Percentiles rank a stretch among this genome's conserved stretches.
These are phyloP conservation scores for Ogataea populi-albae DNA, from an alignment of 805 yeast species.

Conservation along the genomic window DNA sequence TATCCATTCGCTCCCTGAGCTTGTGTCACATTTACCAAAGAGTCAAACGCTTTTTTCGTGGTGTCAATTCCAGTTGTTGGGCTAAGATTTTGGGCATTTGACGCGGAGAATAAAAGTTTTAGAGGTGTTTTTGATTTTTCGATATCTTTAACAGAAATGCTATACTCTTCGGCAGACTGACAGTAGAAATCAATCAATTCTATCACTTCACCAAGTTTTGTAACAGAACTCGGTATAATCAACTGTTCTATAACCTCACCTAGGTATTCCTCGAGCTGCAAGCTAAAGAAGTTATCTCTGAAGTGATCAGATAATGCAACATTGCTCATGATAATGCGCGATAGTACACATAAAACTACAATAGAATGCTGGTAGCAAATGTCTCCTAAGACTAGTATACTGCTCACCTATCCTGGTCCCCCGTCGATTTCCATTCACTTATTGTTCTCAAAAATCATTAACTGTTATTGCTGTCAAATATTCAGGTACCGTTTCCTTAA, in stretches of 20 bases:
- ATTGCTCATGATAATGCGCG: constrained; percentile 14
- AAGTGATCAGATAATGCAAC: constrained; percentile 15
- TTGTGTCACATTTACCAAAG: constrained; percentile 10
- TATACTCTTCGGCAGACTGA: constrained; percentile 5
- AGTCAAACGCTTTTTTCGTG: constrained; percentile 8
- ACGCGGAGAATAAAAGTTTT: constrained; percentile 1
- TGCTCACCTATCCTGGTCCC: no score
- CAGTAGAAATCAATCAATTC: constrained; percentile 15
- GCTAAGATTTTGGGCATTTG: neutral
- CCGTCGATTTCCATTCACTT: no score
- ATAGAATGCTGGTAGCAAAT: no score
- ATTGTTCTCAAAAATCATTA: no score
- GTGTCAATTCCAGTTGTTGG: constrained; percentile 2
- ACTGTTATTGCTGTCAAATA: no score
- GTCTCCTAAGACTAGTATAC: no score
- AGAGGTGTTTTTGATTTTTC: neutral
- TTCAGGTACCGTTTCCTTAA: no score
- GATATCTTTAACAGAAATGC: constrained; percentile 1
- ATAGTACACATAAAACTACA: no score
- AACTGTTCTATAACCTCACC: constrained; percentile 12
- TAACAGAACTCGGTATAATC: constrained; percentile 8
- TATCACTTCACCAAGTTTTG: constrained; percentile 10
- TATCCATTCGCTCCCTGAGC: constrained; percentile 12
- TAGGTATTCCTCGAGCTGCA: constrained; percentile 9
- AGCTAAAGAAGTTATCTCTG: constrained; percentile 15